Evolutionary conservation across 1,139 yeast species (phyloP).

Genomic region (Pichia sp.): DNA sequence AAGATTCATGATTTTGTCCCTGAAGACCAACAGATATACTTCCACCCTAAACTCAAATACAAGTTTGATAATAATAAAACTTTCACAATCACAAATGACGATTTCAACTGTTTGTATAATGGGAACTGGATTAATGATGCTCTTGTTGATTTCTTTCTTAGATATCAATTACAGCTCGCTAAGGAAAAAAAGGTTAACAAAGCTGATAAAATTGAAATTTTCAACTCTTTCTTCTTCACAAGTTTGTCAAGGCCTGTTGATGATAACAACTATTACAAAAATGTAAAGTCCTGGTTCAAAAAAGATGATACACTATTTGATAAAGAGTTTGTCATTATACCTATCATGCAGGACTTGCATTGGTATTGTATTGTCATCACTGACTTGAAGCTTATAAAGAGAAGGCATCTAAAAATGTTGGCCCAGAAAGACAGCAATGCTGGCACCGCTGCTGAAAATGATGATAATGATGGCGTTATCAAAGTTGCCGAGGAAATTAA

Average conservation of each 20-base stretch:
- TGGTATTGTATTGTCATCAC: constrained; percentile 82
- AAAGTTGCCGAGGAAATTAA: neutral
- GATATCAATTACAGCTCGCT: constrained; percentile 41
- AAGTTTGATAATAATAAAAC: constrained; percentile 40
- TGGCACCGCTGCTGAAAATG: neutral
- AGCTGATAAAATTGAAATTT: constrained; percentile 47
- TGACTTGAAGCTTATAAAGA: constrained; percentile 34
- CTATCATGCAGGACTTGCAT: constrained; percentile 75
- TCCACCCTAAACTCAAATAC: constrained; percentile 47
- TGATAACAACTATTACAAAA: constrained; percentile 41
- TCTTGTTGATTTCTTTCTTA: constrained; percentile 63
- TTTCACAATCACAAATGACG: constrained; percentile 49
- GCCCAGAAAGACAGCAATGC: neutral
- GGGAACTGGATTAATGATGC: constrained; percentile 75
- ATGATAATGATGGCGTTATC: neutral
- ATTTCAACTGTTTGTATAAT: constrained; percentile 60
- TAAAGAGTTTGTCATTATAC: constrained; percentile 61
- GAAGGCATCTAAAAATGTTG: constrained; percentile 2
- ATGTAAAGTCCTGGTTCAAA: constrained; percentile 74
- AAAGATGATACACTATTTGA: constrained; percentile 55
- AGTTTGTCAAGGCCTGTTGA: constrained; percentile 37
- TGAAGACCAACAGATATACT: constrained; percentile 27
- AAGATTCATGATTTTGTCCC: constrained; percentile 21
- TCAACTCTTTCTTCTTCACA: constrained; percentile 82
- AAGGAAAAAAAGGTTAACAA: constrained; percentile 22